Conservation (phyloP, 495 filamentous ascomycete species). For the Podospora australis region DNA sequence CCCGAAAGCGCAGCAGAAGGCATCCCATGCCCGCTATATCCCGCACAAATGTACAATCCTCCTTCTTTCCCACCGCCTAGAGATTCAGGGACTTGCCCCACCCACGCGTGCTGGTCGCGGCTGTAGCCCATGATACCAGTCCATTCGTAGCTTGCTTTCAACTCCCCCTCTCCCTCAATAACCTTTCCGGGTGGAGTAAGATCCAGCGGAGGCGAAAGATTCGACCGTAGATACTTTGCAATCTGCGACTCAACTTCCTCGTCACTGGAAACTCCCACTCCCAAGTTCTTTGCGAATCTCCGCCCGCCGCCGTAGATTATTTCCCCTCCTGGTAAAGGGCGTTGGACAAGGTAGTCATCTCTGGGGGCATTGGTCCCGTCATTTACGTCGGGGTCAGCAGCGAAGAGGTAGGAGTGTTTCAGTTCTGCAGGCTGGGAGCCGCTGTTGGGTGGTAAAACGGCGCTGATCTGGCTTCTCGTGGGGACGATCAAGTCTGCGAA, state of each 20-base stretch:
- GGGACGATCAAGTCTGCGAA: conserved; percentile 70
- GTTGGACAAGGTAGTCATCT: conserved; percentile 73
- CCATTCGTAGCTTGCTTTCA: conserved; percentile 61
- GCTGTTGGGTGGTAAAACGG: conserved; percentile 51
- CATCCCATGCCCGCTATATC: conserved; percentile 77
- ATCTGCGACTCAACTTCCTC: conserved; percentile 52
- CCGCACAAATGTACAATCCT: conserved; percentile 48
- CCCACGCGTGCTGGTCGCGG: conserved; percentile 63
- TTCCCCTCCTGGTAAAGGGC: conserved; percentile 52
- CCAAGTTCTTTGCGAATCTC: conserved; percentile 33
- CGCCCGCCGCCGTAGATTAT: conserved; percentile 42
- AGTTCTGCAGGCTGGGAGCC: conserved; percentile 12
- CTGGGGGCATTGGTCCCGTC: conserved; percentile 9
- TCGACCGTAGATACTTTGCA: conserved; percentile 36
- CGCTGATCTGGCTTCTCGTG: conserved; percentile 65
- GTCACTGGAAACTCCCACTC: conserved; percentile 54
- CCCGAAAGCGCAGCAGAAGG: conserved; percentile 66
- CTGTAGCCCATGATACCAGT: conserved; percentile 79
- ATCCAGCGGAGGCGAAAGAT: conserved; percentile 29
- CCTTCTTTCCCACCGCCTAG: conserved; percentile 25
- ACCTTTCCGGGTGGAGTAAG: conserved; percentile 28
- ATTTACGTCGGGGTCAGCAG: conserved; percentile 31
- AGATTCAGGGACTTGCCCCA: conserved; percentile 48
- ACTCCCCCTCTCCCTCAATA: conserved; percentile 18
- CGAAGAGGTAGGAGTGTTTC: conserved; percentile 56